A percentile compares a stretch with the other conserved stretches of the same genome.
Evolutionary conservation across 1,284 basidiomycete species (phyloP).

Genomic region (Cutaneotrichosporon cutaneum): DNA sequence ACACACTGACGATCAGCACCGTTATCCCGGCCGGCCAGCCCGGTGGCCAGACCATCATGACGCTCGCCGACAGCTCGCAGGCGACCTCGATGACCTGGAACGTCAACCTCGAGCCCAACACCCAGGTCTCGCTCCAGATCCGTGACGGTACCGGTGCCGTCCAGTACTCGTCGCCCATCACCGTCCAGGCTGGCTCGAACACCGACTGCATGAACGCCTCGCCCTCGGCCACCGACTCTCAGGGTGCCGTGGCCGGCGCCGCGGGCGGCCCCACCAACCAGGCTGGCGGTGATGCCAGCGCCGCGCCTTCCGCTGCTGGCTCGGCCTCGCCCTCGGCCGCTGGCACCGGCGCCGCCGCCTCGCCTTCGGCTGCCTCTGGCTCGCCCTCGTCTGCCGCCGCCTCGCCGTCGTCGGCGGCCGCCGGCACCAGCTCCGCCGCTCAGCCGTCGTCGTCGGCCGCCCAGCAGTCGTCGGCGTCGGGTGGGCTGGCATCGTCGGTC

Average conservation of each 20-base stretch:
- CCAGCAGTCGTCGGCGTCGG: neutral
- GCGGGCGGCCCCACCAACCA: neutral
- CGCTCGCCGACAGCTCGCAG: constrained; percentile 19
- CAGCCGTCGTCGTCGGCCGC: neutral
- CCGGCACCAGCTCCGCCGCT: neutral
- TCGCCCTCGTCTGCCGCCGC: neutral
- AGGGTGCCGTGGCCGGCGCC: constrained; percentile 6
- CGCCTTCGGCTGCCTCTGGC: constrained; percentile 1
- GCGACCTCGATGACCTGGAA: constrained; percentile 63
- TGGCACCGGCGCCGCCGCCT: neutral
- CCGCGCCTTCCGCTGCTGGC: neutral
- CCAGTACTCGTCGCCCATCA: constrained; percentile 62
- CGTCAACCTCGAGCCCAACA: constrained; percentile 60
- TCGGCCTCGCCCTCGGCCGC: neutral
- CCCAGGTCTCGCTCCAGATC: constrained; percentile 45
- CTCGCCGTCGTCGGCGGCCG: neutral
- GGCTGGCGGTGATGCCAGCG: no score
- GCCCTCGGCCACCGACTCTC: constrained; percentile 3
- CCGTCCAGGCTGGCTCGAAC: constrained; percentile 56
- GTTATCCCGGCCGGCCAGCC: constrained; percentile 69
- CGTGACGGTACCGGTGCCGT: constrained; percentile 54
- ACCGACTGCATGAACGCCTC: constrained; percentile 32
- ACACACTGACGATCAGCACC: constrained; percentile 32
- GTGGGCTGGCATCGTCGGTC: neutral
- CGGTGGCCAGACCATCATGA: constrained; percentile 60